phyloP scores from a whole-genome alignment of 805 yeast species.

The Spathaspora arborariae region DNA sequence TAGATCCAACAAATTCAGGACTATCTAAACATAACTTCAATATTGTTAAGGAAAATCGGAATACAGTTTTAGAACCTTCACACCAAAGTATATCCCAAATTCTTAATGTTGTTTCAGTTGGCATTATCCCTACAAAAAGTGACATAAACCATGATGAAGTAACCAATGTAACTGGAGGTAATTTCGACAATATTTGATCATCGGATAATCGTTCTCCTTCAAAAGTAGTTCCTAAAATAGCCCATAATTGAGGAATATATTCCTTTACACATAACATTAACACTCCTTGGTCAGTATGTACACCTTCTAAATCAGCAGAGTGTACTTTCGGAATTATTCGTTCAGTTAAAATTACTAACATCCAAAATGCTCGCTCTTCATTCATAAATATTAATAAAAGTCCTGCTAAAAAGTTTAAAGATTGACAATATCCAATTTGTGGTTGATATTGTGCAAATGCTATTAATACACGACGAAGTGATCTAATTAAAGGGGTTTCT shows the following conservation, averaged over 20 bases:
- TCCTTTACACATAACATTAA: conserved; percentile 82
- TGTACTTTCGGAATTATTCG: conserved; percentile 87
- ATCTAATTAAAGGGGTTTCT: conserved; percentile 64
- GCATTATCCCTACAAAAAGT: conserved; percentile 84
- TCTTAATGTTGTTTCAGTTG: conserved; percentile 81
- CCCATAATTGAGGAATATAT: conserved; percentile 80
- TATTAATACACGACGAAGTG: conserved; percentile 74
- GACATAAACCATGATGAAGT: conserved; percentile 99
- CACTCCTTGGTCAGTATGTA: conserved; percentile 92
- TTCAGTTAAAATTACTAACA: conserved; percentile 87
- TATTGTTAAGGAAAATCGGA: conserved; percentile 76
- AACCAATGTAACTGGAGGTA: conserved; percentile 89
- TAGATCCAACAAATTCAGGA: conserved; percentile 45
- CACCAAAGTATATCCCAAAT: conserved; percentile 95
- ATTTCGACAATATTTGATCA: conserved; percentile 57
- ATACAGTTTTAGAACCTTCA: conserved; percentile 84
- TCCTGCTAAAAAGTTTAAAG: conserved; percentile 90
- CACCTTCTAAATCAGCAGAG: conserved; percentile 87
- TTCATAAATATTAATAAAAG: conserved; percentile 76
- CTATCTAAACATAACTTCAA: conserved; percentile 64
- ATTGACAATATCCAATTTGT: conserved; percentile 92
- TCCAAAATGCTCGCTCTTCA: conserved; percentile 93
- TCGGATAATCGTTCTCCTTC: conserved; percentile 39
- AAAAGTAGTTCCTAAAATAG: conserved; percentile 36
- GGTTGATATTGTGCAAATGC: conserved; percentile 88